phyloP scores from a whole-genome alignment of 257 asterid species.

The Przewalskia tangutica region DNA sequence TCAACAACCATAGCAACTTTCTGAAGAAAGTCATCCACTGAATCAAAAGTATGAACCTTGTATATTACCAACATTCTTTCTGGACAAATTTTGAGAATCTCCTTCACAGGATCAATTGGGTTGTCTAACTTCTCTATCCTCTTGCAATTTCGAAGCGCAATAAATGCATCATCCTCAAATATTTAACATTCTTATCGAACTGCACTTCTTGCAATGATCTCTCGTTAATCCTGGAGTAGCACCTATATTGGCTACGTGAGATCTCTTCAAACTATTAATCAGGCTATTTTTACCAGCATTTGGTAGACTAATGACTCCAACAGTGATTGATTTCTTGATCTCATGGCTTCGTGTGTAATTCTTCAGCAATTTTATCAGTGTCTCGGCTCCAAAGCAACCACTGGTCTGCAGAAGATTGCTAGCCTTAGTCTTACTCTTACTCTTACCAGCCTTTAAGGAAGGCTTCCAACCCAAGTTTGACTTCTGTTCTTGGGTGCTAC shows the following conservation, averaged over 20 bases:
- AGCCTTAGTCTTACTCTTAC: conserved; percentile 12
- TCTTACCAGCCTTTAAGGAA: conserved; percentile 44
- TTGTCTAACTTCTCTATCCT: conserved; percentile 83
- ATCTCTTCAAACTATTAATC: conserved; percentile 83
- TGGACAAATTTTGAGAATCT: too few species aligned
- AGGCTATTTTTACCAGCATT: conserved; percentile 96
- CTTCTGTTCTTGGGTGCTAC: conserved; percentile 94
- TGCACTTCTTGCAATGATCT: conserved; percentile 93
- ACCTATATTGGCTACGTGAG: conserved; percentile 81
- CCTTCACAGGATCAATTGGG: conserved; percentile 73
- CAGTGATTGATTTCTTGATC: conserved; percentile 87
- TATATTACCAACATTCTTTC: too few species aligned
- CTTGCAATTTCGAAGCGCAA: conserved; percentile 94
- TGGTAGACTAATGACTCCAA: conserved; percentile 90
- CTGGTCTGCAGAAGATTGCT: conserved; percentile 58
- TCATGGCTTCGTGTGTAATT: conserved; percentile 72
- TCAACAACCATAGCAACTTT: too few species aligned
- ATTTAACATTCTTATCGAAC: conserved; percentile 71
- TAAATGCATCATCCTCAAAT: conserved; percentile 48
- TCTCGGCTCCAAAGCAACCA: conserved; percentile 91
- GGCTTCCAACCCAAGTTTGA: conserved; percentile 85
- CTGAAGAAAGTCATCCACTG: too few species aligned
- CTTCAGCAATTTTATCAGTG: conserved; percentile 72
- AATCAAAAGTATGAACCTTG: too few species aligned
- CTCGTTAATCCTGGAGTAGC: conserved; percentile 92